Base-by-base conservation (phyloP, 2,329 filamentous ascomycete genomes). In the Davidsoniella virescens region DNA sequence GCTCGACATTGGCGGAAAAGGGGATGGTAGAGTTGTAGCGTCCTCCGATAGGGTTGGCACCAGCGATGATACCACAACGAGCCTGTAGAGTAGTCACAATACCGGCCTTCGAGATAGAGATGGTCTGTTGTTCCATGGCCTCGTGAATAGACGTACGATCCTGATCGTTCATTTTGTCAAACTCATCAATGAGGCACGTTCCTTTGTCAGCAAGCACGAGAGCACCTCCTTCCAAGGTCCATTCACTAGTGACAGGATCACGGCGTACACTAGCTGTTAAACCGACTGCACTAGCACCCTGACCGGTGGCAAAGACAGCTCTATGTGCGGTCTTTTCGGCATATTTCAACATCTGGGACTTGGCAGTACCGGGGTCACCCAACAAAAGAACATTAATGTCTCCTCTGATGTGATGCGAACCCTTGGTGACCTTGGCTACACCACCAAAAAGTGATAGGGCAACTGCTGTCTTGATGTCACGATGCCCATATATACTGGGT, bases 81-180 rank as follows among this genome's bases (percentile, higher is more conserved):
- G 92, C 92, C 64, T 98, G 90, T 1, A 98, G 72, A 0, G 92
- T 96, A 1, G 92, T 98, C 41, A 98, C 92, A 54, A 98, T 98
- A 66, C 92, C 92, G 0, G 92, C 92, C 64, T 98, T 98, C 56
- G 87, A 94, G 61, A 98, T 98, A 54, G 90, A 96, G 57, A 98
- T 98, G 1, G 92, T 98, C 67, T 98, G 92, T 66, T 98, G 92
- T 66, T 98, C 92, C 92, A 98, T 98, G 54, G 92, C 92, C 71
- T 98, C 92, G 74, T 98, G 92, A 58, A 98, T 98, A 6, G 87
- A 94, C 1, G 92, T 96, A 56, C 92, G 80, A 64, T 98, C 92
- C 62, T 96, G 87, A 63, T 98, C 92, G 64, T 96, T 96, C 92
- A 98, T 98, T 73, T 98, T 98, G 75, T 98, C 92, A 59, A 98